Evolutionary conservation across 768 basidiomycete species (phyloP), one percentile per base, ranked within the genome.

Genomic region (Rhodotorula kratochvilovae): DNA sequence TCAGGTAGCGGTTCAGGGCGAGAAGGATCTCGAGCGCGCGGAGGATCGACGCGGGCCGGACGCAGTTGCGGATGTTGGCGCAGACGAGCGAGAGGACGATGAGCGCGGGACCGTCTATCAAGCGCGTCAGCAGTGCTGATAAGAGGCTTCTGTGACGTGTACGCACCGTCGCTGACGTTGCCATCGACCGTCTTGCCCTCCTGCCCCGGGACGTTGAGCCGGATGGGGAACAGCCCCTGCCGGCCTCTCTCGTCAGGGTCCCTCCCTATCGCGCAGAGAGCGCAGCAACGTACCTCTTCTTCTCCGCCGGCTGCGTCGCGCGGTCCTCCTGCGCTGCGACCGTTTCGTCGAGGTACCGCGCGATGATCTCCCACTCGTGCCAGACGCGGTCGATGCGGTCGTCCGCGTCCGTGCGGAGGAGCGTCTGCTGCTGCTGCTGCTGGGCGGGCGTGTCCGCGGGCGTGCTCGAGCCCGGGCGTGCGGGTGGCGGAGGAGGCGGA

Each of bases 31-130:
- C 92, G 58, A 98, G 81, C 1, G 89, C 90, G 46, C 86, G 87
- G 33, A 94, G 81, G 80, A 92, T 92, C 29, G 92, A 93, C 35
- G 89, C 89, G 0, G 95, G 91, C 0, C 92, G 84, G 17, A 84
- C 81, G 77, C 91, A 95, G 75, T 92, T 94, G 46, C 96, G 86
- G 33, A 97, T 85, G 76, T 94, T 94, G 25, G 93, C 87, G 35
- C 90, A 90, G 36, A 96, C 84, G 11, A 97, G 83, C 0, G 92
- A 89, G 31, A 97, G 85, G 42, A 98, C 86, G 63, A 98, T 87
- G 31, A 97, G 83, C 1, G 93, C 90, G 5, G 92, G 90, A 0
- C 93, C 92, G 80, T 96, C 91, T 92, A n/a, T n/a, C n/a, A n/a
- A n/a, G n/a, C n/a, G n/a, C n/a, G 64, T 29, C 10, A 5, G 42